Base-by-base conservation (phyloP, 345 rosid species). In the Melastoma malabathricum region DNA sequence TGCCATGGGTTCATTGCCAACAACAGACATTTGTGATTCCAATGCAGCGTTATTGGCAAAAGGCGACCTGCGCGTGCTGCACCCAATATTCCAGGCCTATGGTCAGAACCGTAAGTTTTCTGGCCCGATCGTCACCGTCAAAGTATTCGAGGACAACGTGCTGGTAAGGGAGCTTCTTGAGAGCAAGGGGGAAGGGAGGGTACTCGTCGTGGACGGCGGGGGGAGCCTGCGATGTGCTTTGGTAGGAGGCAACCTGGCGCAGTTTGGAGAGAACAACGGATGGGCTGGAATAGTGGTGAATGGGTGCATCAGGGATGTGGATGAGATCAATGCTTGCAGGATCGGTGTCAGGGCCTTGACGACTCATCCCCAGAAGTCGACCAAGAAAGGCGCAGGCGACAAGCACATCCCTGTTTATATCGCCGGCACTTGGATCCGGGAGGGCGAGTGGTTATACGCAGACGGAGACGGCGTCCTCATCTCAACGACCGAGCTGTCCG, bases 381-480 rank as follows among this genome's bases (percentile, higher is more conserved):
- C 59, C 67, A 90, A 83, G 68, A 83, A 74, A 58, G 94, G 94
- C 20, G 61, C 70, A 20, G 96, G 98, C 13, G 94, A 86, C 51
- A 86, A 71, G 72, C 76, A 78, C 59, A 77, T 74, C 16, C 61
- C 73, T 0, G 68, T 86, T 45, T 55, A 73, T 50, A 59, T 90
- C 45, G 96, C 62, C 13, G 94, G 96, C 34, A 70, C 75, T 18
- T 56, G 75, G 50, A 69, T 84, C 50, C 74, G 53, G 8, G 82
- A 86, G 5, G 89, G 92, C 17, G 96, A 90, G 54, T 86, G 96
- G 96, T 50, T 90, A 59, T 86, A 80, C 62, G 94, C 87, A 45
- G 96, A 90, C 55, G 77, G 77, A 16, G 98, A 90, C 62, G 94
- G 96, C 44, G 34, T 82, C 65, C 73, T 90, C 20, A 69, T 84